Conservation (phyloP, 805 yeast genomes). For the Kluyveromyces siamensis region DNA sequence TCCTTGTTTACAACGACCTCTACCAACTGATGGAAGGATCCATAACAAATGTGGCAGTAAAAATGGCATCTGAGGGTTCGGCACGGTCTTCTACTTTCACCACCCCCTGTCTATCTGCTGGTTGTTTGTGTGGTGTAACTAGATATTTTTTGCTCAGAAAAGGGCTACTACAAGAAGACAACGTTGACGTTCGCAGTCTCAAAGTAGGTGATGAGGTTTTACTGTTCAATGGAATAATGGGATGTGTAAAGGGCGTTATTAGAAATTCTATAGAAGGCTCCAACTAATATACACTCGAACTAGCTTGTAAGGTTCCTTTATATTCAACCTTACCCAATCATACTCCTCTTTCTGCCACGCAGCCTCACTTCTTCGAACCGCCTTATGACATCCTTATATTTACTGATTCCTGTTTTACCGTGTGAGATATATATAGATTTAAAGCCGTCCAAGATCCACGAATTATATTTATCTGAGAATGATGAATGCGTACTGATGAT, state of each 20-base stretch:
- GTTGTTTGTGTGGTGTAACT: constrained; percentile 80
- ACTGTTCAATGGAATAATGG: constrained; percentile 75
- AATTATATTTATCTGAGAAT: constrained; percentile 51
- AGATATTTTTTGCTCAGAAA: constrained; percentile 54
- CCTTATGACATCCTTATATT: constrained; percentile 42
- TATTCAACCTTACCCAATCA: constrained; percentile 56
- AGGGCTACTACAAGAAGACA: constrained; percentile 43
- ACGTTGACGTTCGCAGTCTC: constrained; percentile 37
- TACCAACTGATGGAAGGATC: constrained; percentile 71
- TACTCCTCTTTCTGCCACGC: constrained; percentile 91
- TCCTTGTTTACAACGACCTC: constrained; percentile 54
- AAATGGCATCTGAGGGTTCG: constrained; percentile 23
- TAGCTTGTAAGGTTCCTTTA: background rate
- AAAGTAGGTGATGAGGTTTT: constrained; percentile 59
- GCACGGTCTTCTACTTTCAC: constrained; percentile 40
- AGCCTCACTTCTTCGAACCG: constrained; percentile 76
- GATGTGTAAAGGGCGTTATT: constrained; percentile 57
- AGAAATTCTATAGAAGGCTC: constrained; percentile 9
- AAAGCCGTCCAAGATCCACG: constrained; percentile 71
- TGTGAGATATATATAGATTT: constrained; percentile 27
- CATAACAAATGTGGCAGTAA: constrained; percentile 69
- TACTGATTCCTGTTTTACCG: constrained; percentile 31
- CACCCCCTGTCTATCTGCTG: constrained; percentile 71
- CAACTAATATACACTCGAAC: background rate
- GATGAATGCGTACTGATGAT: constrained; percentile 83